These are phyloP conservation scores for Chrysosporium keratinophilum DNA, from an alignment of 2,329 filamentous ascomycete species.

Conservation along the genomic window DNA sequence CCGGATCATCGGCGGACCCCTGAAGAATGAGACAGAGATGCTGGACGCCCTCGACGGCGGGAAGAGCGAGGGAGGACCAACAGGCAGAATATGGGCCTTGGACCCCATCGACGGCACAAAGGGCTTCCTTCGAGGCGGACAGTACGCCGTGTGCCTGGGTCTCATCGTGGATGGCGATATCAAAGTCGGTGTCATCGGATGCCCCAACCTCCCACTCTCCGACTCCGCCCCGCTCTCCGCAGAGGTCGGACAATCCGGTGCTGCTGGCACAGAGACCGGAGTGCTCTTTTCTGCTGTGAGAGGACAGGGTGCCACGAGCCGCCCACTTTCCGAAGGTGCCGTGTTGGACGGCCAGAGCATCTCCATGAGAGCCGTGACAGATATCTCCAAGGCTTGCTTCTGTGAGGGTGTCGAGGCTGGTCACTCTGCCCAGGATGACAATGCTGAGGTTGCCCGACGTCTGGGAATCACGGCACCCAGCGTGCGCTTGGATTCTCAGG, in stretches of 20 bases:
- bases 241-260: conserved; percentile 63
- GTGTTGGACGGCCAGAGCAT: conserved; percentile 51
- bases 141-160: conserved; percentile 91
- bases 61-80: conserved; percentile 32
- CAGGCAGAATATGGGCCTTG: conserved; percentile 73
- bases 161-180: conserved; percentile 89
- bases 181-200: conserved; percentile 86
- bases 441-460: conserved; percentile 69
- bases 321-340: conserved; percentile 52
- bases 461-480: conserved; percentile 82
- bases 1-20: conserved; percentile 57
- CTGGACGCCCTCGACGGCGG: conserved; percentile 49
- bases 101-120: conserved; percentile 98
- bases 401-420: conserved; percentile 93
- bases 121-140: conserved; percentile 88
- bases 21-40: conserved; percentile 54
- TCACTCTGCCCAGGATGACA: conserved; percentile 82
- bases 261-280: conserved; percentile 64
- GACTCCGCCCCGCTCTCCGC: conserved; percentile 61
- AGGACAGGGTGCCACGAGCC: conserved; percentile 69
- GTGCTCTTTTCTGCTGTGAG: conserved; percentile 79
- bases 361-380: conserved; percentile 63
- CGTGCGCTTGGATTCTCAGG: conserved; percentile 94
- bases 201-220: conserved; percentile 86
- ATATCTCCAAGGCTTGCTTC: conserved; percentile 74